Evolutionary conservation across 1,284 basidiomycete species (phyloP).

Genomic region (Rhodotorula sp.): DNA sequence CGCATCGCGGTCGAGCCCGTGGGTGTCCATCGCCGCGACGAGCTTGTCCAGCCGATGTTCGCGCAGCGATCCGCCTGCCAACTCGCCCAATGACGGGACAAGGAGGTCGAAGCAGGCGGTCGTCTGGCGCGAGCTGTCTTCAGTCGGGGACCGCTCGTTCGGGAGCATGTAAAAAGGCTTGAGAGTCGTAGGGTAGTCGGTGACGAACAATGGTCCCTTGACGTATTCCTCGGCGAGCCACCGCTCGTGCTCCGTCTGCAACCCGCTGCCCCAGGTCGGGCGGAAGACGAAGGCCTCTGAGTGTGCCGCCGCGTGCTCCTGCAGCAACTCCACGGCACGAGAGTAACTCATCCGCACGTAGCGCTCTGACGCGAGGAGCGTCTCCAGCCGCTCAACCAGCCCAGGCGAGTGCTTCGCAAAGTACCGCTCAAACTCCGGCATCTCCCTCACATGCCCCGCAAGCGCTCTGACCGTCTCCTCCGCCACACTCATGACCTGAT

Average conservation of each 20-base stretch:
- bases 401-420: neutral
- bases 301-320: conserved; percentile 44
- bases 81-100: conserved; percentile 81
- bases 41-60: conserved; percentile 73
- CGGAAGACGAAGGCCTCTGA: conserved; percentile 54
- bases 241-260: conserved; percentile 89
- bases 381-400: neutral
- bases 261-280: conserved; percentile 64
- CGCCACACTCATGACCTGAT: conserved; percentile 66
- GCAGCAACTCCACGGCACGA: conserved; percentile 67
- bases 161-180: conserved; percentile 97
- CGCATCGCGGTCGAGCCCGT: conserved; percentile 58
- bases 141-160: conserved; percentile 65
- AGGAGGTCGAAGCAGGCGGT: conserved; percentile 94
- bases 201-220: conserved; percentile 81
- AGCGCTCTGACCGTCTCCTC: conserved; percentile 63
- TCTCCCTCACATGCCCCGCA: conserved; percentile 8
- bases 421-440: conserved; percentile 10
- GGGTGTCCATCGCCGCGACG: conserved; percentile 56
- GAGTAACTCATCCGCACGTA: conserved; percentile 70
- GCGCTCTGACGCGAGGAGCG: conserved; percentile 5
- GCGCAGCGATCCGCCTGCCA: conserved; percentile 85
- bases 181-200: conserved; percentile 73
- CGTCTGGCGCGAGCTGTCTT: conserved; percentile 61
- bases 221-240: conserved; percentile 69